These are phyloP conservation scores for Musa balbisiana DNA, from an alignment of 202 grass and related monocot species.

Conservation along the genomic window DNA sequence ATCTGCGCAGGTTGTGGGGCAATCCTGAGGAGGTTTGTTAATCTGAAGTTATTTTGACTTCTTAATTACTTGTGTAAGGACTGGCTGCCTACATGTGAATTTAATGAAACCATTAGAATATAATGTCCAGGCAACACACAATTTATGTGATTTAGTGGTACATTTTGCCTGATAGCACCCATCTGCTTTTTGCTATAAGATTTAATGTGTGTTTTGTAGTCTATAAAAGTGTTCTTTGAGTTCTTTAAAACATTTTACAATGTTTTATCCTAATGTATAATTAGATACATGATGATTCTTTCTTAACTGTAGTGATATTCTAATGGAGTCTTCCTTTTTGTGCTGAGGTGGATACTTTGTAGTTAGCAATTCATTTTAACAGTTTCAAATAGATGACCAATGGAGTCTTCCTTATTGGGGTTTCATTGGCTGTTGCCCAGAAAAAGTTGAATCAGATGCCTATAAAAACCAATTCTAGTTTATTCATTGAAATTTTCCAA, in stretches of 20 bases:
- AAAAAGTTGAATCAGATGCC: neutral
- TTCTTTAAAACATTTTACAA: neutral
- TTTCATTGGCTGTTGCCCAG: neutral
- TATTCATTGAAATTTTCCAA: neutral
- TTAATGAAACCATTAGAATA: neutral
- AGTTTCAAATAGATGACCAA: neutral
- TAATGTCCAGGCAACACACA: neutral
- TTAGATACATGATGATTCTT: too few species aligned
- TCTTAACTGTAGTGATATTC: too few species aligned
- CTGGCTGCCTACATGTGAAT: neutral
- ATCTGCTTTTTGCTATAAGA: neutral
- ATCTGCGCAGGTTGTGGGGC: slow-evolving; percentile 46
- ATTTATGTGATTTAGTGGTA: neutral
- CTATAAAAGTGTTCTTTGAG: neutral
- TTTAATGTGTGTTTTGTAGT: too few species aligned
- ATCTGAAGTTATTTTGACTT: neutral
- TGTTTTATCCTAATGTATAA: neutral
- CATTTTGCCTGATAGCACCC: neutral
- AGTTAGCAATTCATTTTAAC: neutral
- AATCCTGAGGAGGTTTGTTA: slow-evolving; percentile 29
- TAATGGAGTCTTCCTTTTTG: neutral
- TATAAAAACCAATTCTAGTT: neutral
- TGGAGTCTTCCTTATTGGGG: neutral
- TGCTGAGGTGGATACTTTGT: neutral
- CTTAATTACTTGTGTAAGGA: neutral